These are phyloP conservation scores for Linderniella brevidens DNA, from an alignment of 257 asterid species.

Conservation along the genomic window DNA sequence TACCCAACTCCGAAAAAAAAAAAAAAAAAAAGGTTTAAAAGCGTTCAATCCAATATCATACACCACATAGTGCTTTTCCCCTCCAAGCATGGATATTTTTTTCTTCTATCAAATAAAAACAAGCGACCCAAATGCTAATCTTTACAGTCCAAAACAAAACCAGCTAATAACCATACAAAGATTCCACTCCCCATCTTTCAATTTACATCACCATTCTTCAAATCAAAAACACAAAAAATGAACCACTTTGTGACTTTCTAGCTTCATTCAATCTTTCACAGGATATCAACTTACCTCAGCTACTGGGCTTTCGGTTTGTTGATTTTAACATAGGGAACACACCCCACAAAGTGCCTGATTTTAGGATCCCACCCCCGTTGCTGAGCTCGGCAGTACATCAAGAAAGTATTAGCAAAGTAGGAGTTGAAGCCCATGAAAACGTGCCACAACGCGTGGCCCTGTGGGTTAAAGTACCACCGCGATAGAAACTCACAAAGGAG, in stretches of 20 bases:
- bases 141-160: too few relatives aligned
- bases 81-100: too few relatives aligned
- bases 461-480: constrained; percentile 50
- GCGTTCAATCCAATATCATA: too few relatives aligned
- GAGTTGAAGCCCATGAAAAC: constrained; percentile 82
- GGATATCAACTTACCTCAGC: constrained; percentile 1
- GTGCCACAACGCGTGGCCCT: constrained; percentile 95
- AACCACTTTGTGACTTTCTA: neutral
- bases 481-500: constrained; percentile 41
- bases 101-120: too few relatives aligned
- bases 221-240: constrained; percentile 11
- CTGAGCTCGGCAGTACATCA: constrained; percentile 92
- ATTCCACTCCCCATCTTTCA: too few relatives aligned
- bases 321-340: constrained; percentile 65
- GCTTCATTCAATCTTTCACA: neutral
- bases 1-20: too few relatives aligned
- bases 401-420: constrained; percentile 67
- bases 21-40: too few relatives aligned
- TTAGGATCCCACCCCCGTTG: constrained; percentile 83
- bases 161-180: too few relatives aligned
- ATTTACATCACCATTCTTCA: constrained; percentile 15
- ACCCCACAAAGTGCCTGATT: constrained; percentile 40
- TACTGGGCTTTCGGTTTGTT: constrained; percentile 73
- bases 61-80: too few relatives aligned
- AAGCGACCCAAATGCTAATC: too few relatives aligned